phyloP scores from a whole-genome alignment of 345 rosid genomes.

The Moricandia arvensis region DNA sequence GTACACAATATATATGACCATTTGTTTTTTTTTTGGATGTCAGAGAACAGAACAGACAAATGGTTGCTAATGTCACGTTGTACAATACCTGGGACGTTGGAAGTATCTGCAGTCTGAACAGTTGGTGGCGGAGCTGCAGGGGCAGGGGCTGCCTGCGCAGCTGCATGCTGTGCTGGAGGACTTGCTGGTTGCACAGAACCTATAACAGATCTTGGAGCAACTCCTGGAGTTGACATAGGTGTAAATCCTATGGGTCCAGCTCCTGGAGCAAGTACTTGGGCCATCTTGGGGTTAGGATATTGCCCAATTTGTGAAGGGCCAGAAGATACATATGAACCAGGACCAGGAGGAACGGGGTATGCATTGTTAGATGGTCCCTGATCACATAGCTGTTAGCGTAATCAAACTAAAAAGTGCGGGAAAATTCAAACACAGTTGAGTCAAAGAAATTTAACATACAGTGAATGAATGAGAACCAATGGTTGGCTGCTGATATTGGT shows the following conservation, averaged over 20 bases:
- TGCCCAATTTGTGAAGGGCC: conserved; percentile 50
- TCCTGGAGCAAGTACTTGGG: conserved; percentile 57
- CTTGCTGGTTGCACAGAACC: conserved; percentile 67
- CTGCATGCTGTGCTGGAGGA: conserved; percentile 54
- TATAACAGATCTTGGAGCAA: conserved; percentile 65
- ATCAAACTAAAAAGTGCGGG: conserved; percentile 2
- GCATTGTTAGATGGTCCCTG: conserved; percentile 62
- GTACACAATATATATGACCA: conserved; percentile 9
- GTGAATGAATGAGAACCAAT: conserved; percentile 78
- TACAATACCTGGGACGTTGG: conserved; percentile 77
- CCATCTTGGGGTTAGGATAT: conserved; percentile 53
- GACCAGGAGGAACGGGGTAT: conserved; percentile 54
- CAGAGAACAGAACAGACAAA: conserved; percentile 12
- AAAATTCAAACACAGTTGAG: conserved; percentile 5
- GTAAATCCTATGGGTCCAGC: conserved; percentile 60
- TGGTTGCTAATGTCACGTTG: not conserved
- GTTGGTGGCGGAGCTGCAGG: conserved; percentile 88
- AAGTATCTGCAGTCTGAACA: conserved; percentile 84
- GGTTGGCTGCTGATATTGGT: conserved; percentile 82
- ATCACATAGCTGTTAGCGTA: conserved; percentile 19
- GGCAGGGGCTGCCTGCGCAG: conserved; percentile 57
- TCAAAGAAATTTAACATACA: conserved; percentile 44
- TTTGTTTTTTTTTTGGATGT: not conserved
- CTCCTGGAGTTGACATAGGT: conserved; percentile 57
- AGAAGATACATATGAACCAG: conserved; percentile 51